A percentile compares a stretch with the other conserved stretches of the same genome.
Evolutionary conservation across 768 basidiomycete species (phyloP).

Genomic region (Collybiopsis confluens): DNA sequence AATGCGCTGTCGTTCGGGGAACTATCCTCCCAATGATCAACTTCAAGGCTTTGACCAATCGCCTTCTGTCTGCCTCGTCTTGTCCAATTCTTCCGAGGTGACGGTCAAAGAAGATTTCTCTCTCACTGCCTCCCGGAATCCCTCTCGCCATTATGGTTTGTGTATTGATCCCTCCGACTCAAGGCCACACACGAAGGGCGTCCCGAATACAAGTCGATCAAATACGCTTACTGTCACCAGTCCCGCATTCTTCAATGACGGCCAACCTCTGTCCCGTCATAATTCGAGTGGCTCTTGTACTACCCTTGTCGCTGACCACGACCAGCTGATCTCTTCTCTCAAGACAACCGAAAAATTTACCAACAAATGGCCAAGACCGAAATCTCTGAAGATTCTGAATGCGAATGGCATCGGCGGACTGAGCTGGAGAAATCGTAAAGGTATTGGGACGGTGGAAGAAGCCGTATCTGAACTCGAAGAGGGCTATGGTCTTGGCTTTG

Average conservation of each 20-base stretch:
- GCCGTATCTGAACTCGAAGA: slow-evolving; percentile 28
- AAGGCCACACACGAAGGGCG: too few relatives aligned
- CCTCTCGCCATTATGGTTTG: too few relatives aligned
- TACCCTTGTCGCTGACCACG: background rate
- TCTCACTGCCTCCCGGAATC: too few relatives aligned
- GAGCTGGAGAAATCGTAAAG: background rate
- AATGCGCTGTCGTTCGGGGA: too few relatives aligned
- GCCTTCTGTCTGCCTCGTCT: too few relatives aligned
- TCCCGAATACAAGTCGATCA: too few relatives aligned
- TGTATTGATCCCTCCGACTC: too few relatives aligned
- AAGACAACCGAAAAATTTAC: slow-evolving; percentile 7
- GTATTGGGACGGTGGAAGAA: slow-evolving; percentile 6
- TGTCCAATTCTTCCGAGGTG: too few relatives aligned
- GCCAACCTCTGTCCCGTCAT: background rate
- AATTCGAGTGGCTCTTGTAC: background rate
- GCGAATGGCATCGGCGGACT: background rate
- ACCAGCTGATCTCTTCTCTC: background rate
- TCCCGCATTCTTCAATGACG: background rate
- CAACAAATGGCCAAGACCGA: slow-evolving; percentile 13
- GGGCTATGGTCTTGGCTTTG: slow-evolving; percentile 32
- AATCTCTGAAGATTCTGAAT: background rate
- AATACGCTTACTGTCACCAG: background rate
- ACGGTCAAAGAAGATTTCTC: too few relatives aligned
- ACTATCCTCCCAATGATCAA: too few relatives aligned
- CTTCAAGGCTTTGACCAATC: too few relatives aligned